Conservation (phyloP, 2,329 filamentous ascomycete species). For the Coniochaeta sp. region DNA sequence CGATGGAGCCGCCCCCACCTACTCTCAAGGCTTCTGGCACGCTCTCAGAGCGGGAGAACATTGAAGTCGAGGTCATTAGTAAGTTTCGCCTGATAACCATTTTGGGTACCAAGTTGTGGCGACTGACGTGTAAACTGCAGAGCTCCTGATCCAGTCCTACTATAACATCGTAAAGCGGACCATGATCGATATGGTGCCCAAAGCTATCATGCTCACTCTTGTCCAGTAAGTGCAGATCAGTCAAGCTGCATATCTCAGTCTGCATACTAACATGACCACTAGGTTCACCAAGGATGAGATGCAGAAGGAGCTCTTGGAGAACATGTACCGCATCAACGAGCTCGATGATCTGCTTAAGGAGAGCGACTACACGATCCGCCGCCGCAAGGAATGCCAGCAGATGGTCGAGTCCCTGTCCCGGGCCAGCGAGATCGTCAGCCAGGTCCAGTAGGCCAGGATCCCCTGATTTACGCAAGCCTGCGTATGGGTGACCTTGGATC, state of each 20-base stretch:
- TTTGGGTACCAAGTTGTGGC: not conserved
- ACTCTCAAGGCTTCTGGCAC: constrained; percentile 91
- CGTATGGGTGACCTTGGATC: not conserved
- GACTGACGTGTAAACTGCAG: constrained; percentile 32
- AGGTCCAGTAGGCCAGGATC: constrained; percentile 45
- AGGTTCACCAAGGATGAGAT: constrained; percentile 97
- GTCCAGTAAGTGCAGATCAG: constrained; percentile 64
- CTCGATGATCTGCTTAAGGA: constrained; percentile 95
- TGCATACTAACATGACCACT: not conserved
- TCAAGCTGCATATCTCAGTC: not conserved
- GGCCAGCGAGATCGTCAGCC: constrained; percentile 93
- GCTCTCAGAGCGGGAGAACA: constrained; percentile 85
- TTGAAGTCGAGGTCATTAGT: constrained; percentile 99
- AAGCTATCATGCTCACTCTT: constrained; percentile 96
- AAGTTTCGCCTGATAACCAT: constrained; percentile 30
- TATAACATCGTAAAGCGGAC: constrained; percentile 97
- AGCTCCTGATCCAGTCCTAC: constrained; percentile 93
- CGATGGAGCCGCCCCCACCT: constrained; percentile 92
- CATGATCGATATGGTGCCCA: constrained; percentile 99
- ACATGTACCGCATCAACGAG: constrained; percentile 90
- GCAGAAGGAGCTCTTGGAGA: constrained; percentile 92
- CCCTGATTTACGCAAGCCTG: not conserved
- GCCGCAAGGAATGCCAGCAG: constrained; percentile 96
- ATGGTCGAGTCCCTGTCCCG: constrained; percentile 92
- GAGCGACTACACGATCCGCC: constrained; percentile 89